Conservation (phyloP, 225 moss, liverwort and hornwort genomes). For the Antitrichia curtipendula region DNA sequence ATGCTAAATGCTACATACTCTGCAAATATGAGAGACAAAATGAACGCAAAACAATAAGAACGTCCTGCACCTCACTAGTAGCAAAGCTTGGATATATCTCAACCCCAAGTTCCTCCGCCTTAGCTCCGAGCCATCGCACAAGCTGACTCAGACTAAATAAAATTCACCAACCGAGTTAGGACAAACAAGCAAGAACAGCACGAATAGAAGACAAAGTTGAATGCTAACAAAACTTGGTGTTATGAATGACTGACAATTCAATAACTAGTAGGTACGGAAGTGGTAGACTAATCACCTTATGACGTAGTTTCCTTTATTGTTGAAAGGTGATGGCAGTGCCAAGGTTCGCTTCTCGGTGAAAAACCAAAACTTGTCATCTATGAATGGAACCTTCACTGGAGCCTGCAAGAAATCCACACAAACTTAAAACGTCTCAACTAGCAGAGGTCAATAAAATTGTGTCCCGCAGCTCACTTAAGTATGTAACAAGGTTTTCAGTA, state of each 20-base stretch:
- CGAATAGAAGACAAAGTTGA: not conserved
- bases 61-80: slow-evolving; percentile 51
- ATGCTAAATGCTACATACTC: not conserved
- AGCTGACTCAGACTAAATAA: slow-evolving; percentile 64
- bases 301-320: slow-evolving; percentile 63
- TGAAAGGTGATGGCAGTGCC: slow-evolving; percentile 59
- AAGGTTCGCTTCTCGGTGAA: slow-evolving; percentile 47
- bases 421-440: not conserved
- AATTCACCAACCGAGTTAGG: not conserved
- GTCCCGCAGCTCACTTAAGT: no score
- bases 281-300: slow-evolving; percentile 38
- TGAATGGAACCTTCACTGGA: slow-evolving; percentile 53
- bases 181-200: no score
- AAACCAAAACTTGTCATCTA: slow-evolving; percentile 72
- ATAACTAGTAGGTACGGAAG: not conserved
- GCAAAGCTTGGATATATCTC: slow-evolving; percentile 90
- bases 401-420: slow-evolving; percentile 18
- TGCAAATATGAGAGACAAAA: not conserved
- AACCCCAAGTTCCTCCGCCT: slow-evolving; percentile 79
- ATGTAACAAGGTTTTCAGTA: not conserved
- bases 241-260: not conserved
- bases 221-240: not conserved
- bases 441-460: not conserved
- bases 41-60: not conserved
- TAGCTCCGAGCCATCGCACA: slow-evolving; percentile 70